Base-by-base conservation (phyloP, 164 flowering plant genomes). In the Annona squamosa region DNA sequence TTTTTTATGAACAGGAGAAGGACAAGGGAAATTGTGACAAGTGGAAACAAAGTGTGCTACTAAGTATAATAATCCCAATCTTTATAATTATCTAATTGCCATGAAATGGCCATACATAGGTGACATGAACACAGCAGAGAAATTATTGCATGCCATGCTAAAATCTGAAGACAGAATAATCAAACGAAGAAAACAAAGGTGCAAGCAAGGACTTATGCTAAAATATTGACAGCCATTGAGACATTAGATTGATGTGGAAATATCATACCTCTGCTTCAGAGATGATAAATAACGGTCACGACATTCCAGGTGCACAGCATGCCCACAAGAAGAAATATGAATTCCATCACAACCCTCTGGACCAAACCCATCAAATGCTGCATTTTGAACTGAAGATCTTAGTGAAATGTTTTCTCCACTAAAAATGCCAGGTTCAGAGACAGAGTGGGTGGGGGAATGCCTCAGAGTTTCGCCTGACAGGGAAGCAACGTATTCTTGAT, bases 291-390 rank as follows among this genome's bases (percentile, higher is more conserved):
- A 96, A 19, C 91, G 91, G 69, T 90, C 92, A 77, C 92, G 91
- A 83, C 99, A 96, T 47, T 82, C 93, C 79, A 87, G 95, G 84
- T 96, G 99, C 75, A 93, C 93, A 65, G 96, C 97, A 91, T 96
- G 99, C 59, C 98, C 98, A 90, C 99, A 96, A 5, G 99, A 93
- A 73, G 99, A 93, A 67, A 92, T 72, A 85, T 85, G 82, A 62
- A 96, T 80, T 45, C 99, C 99, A 83, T 92, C 95, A 84, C 91
- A 85, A 75, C 87, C 89, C 37, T 71, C 42, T 0, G 99, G 97
- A 48, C 95, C 86, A 82, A 89, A 87, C 65, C 89, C 88, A 82
- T 89, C 88, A 81, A 76, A 86, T 73, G 84, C 71, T 46, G 80
- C 63, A 79, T 3, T 18, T 37, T 68, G 71, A 19, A 57, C 46